Conservation (phyloP, 208 protist species). For the Angomonas ambiguus region DNA sequence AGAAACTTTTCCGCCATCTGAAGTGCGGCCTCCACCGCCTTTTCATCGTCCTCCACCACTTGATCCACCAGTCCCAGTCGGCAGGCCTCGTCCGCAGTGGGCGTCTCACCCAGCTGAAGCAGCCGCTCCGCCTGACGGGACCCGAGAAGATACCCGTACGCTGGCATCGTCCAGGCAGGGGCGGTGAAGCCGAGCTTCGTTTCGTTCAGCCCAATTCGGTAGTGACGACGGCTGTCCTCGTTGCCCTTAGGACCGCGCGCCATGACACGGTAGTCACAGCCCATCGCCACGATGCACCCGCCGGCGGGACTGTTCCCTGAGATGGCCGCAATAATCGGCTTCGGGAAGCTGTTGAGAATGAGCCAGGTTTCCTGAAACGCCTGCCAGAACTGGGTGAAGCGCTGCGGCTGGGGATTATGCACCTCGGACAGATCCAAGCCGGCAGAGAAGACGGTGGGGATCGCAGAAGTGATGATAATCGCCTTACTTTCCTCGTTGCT, state of each 20-base stretch:
- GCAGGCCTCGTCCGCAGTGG: conserved; percentile 57
- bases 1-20: conserved; percentile 61
- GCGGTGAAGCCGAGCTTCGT: conserved; percentile 67
- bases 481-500: conserved; percentile 69
- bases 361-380: conserved; percentile 77
- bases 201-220: conserved; percentile 83
- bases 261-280: conserved; percentile 82
- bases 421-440: conserved; percentile 76
- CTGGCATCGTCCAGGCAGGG: conserved; percentile 68
- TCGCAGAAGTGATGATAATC: conserved; percentile 61
- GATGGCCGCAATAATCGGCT: conserved; percentile 74
- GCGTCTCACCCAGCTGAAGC: conserved; percentile 76
- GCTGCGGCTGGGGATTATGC: conserved; percentile 61
- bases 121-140: conserved; percentile 59
- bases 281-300: conserved; percentile 74
- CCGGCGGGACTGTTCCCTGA: conserved; percentile 69
- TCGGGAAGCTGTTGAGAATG: conserved; percentile 76
- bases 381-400: conserved; percentile 60
- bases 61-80: conserved; percentile 60
- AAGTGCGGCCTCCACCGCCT: conserved; percentile 36
- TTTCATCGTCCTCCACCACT: conserved; percentile 46
- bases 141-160: conserved; percentile 67
- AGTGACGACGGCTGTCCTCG: conserved; percentile 32
- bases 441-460: conserved; percentile 75
- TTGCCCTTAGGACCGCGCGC: conserved; percentile 41